Evolutionary conservation across 306 rosid genomes (phyloP).

Genomic region (Prunus armeniaca): DNA sequence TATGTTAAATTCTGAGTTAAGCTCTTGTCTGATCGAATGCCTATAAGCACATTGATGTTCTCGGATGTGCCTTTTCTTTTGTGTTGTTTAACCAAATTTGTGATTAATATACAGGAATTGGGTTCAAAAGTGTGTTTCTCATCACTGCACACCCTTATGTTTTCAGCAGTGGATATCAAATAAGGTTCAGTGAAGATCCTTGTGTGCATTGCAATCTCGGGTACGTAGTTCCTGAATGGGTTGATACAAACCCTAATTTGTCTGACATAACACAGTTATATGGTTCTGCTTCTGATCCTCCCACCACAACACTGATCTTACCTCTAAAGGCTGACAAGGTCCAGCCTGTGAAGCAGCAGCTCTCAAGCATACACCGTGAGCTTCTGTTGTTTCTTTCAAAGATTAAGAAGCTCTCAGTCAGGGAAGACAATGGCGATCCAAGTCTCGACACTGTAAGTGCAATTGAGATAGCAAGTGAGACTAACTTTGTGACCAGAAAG

Average conservation of each 20-base stretch:
- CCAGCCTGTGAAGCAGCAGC: constrained; percentile 53
- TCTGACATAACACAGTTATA: constrained; percentile 42
- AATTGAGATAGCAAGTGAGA: constrained; percentile 51
- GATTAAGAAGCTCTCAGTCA: constrained; percentile 55
- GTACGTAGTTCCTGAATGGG: constrained; percentile 86
- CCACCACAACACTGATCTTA: constrained; percentile 54
- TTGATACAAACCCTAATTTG: constrained; percentile 51
- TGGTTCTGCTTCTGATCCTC: constrained; percentile 33
- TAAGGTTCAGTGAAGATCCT: constrained; percentile 63
- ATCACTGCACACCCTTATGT: constrained; percentile 57
- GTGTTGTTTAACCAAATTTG: background rate
- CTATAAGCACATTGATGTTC: background rate
- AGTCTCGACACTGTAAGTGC: constrained; percentile 32
- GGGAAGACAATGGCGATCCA: constrained; percentile 44
- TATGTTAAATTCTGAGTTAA: too few relatives aligned
- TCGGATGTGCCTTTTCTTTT: background rate
- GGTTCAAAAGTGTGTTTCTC: constrained; percentile 82
- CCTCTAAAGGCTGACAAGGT: constrained; percentile 73
- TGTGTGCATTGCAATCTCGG: constrained; percentile 65
- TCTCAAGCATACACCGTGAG: constrained; percentile 63
- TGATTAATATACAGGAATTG: constrained; percentile 60
- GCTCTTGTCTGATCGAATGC: too few relatives aligned
- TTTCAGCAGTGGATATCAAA: constrained; percentile 76
- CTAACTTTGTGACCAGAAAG: constrained; percentile 42
- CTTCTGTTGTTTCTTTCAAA: constrained; percentile 61